Evolutionary conservation across 495 filamentous ascomycete genomes (phyloP).

Genomic region (Aspergillus bridgeri): DNA sequence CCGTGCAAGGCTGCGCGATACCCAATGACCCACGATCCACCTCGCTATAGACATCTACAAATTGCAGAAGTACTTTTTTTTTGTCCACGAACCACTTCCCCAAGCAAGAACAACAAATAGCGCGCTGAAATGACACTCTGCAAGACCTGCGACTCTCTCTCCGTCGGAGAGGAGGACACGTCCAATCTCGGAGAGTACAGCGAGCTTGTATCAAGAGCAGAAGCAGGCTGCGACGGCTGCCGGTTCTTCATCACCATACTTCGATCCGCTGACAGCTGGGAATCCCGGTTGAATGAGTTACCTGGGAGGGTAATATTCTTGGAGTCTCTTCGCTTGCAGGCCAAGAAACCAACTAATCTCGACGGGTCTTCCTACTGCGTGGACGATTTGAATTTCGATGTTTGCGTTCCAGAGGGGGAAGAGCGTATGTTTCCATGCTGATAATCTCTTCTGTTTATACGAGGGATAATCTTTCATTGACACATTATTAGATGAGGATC

Average conservation of each 20-base stretch:
- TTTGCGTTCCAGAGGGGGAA: background rate
- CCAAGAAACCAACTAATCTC: background rate
- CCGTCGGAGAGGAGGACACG: background rate
- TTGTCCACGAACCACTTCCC: background rate
- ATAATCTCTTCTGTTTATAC: background rate
- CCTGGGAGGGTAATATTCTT: background rate
- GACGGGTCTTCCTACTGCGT: background rate
- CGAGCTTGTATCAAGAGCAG: background rate
- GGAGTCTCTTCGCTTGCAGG: background rate
- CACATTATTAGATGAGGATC: background rate
- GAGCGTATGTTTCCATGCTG: background rate
- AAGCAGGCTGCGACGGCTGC: background rate
- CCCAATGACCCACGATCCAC: background rate
- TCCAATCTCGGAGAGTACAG: background rate
- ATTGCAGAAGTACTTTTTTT: background rate
- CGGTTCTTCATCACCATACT: background rate
- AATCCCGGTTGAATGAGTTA: background rate
- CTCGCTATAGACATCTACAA: background rate
- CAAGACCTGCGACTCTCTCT: background rate
- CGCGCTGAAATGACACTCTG: background rate
- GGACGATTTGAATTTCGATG: background rate
- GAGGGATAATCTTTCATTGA: background rate
- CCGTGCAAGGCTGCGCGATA: background rate
- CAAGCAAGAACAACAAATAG: background rate
- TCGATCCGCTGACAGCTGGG: background rate